Evolutionary conservation across 2,329 filamentous ascomycete species (phyloP).

Genomic region (Fusarium tuaranense): DNA sequence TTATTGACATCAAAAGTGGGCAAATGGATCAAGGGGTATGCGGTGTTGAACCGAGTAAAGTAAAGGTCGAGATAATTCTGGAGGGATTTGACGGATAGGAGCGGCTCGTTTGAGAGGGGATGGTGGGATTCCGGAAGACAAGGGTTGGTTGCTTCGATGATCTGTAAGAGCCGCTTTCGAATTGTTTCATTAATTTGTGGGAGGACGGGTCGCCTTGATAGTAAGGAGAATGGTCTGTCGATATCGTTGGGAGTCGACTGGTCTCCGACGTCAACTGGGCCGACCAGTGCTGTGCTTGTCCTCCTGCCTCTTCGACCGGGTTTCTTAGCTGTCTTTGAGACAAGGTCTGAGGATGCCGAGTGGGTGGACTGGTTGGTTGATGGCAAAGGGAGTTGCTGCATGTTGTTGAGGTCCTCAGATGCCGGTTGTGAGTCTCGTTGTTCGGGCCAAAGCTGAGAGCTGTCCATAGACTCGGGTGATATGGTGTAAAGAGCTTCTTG

Average conservation of each 20-base stretch:
- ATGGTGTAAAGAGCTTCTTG: conserved; percentile 16
- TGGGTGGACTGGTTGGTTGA: neutral
- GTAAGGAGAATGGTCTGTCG: conserved; percentile 46
- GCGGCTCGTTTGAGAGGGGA: conserved; percentile 57
- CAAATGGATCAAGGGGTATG: conserved; percentile 70
- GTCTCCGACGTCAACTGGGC: neutral
- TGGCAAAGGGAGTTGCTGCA: neutral
- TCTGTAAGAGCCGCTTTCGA: conserved; percentile 56
- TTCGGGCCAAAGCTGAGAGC: conserved; percentile 29
- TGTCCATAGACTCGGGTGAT: conserved; percentile 37
- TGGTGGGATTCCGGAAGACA: conserved; percentile 55
- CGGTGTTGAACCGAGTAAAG: conserved; percentile 70
- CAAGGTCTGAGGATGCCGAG: neutral
- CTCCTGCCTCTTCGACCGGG: neutral
- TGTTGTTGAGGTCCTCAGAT: neutral
- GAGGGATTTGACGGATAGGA: conserved; percentile 62
- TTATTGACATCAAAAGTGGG: conserved; percentile 65
- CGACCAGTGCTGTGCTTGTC: neutral
- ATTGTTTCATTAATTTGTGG: conserved; percentile 52
- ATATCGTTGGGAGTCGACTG: conserved; percentile 18
- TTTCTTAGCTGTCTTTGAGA: neutral
- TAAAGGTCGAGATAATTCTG: conserved; percentile 70
- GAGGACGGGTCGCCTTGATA: conserved; percentile 29
- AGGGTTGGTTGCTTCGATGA: conserved; percentile 63
- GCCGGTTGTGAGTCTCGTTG: neutral